Base-by-base conservation (phyloP, 768 basidiomycete genomes). In the Amanita muscaria region DNA sequence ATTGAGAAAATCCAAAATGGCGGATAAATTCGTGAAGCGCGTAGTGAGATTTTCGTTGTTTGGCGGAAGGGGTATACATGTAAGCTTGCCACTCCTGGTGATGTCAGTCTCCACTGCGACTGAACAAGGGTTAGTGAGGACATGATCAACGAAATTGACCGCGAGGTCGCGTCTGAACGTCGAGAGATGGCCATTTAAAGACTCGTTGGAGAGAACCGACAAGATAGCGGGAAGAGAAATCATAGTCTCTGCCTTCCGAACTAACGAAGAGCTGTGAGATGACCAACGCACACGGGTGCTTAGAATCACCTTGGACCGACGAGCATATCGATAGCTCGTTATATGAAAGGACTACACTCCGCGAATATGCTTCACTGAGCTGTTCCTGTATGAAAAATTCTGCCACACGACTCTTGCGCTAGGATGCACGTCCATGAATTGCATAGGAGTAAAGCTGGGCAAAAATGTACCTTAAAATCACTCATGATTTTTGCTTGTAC, bases 361-460 rank as follows among this genome's bases (percentile, higher is more conserved):
- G 71, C 16, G 73, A 60, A 54, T 77, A 88, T 2, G 80, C 81
- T 37, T 85, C 78, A 51, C 69, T 74, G 18, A 90, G 67, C 53
- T 86, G 79, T 49, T 88, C 88, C 55, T 86, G 79, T 5, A 76
- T 61, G 29, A 74, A 74, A 44, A 81, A 77, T 54, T 70, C 69
- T 19, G 72, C 59, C 7, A 75, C 70, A 48, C 69, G 71, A 47
- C 78, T 70, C 51, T 66, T 76, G 40, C 64, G 68, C 87, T 90
- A 51, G 3, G 11, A 2, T 29, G 27, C 11, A 14, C 2, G 9
- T 44, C 12, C 15, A 42, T 49, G 47, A 16, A 42, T 37, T 42
- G 24, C 21, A 11, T 32, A 25, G 15, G 22, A 10, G 11, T 23
- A 12, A 44, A 52, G 42, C 40, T n/a, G 32, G 34, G n/a, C n/a